Conservation (phyloP, 2,329 filamentous ascomycete genomes). For the Fonsecaea multimorphosa region DNA sequence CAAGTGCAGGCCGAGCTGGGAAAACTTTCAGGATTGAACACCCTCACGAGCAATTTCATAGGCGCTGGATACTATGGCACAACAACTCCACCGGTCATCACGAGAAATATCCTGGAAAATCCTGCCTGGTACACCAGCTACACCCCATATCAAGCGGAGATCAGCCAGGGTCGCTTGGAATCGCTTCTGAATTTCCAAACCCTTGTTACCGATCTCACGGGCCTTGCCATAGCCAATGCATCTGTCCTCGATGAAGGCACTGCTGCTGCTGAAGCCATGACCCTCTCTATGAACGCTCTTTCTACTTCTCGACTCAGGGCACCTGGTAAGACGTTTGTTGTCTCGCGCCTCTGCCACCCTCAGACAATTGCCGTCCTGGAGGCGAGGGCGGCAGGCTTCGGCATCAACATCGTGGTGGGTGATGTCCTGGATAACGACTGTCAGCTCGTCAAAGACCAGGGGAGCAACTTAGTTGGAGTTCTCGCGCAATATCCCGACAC, state of each 20-base stretch:
- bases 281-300: conserved; percentile 80
- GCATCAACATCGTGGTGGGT: conserved; percentile 75
- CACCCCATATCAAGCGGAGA: conserved; percentile 95
- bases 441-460: conserved; percentile 72
- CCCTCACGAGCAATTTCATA: conserved; percentile 70
- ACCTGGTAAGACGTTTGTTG: conserved; percentile 78
- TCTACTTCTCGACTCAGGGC: conserved; percentile 74
- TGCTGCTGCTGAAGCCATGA: conserved; percentile 95
- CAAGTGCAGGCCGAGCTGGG: conserved; percentile 46
- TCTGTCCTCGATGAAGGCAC: conserved; percentile 90
- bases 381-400: conserved; percentile 89
- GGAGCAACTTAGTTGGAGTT: conserved; percentile 83
- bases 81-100: conserved; percentile 86
- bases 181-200: conserved; percentile 96
- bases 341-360: conserved; percentile 81
- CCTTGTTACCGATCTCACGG: conserved; percentile 85
- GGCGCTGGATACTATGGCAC: conserved; percentile 88
- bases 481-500: conserved; percentile 96
- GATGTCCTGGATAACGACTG: conserved; percentile 72
- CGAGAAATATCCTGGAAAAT: conserved; percentile 89
- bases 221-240: conserved; percentile 85
- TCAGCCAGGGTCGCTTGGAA: conserved; percentile 92
- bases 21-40: conserved; percentile 57
- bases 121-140: conserved; percentile 98
- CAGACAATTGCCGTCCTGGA: conserved; percentile 84